Conservation (phyloP, 208 protist genomes). For the Acanthamoeba castellanii region DNA sequence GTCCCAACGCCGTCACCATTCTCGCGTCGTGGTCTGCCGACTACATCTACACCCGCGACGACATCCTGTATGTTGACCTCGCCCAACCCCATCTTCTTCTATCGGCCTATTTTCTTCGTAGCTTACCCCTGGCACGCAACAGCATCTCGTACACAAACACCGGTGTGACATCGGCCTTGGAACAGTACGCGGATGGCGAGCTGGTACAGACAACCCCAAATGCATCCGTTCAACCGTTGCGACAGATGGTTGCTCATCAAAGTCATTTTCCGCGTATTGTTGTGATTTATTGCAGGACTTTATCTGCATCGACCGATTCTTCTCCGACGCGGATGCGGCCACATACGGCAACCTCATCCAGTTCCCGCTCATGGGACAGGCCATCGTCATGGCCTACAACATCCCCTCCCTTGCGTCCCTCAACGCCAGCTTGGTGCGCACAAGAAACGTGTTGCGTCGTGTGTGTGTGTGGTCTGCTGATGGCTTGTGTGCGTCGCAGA, state of each 20-base stretch:
- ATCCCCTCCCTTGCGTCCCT: not conserved
- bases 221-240: not conserved
- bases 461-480: too few relatives aligned
- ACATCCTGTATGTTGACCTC: not conserved
- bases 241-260: not conserved
- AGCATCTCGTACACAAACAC: not conserved
- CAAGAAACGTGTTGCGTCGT: too few relatives aligned
- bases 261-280: not conserved
- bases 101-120: not conserved
- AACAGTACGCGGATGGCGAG: not conserved
- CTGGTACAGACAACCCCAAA: not conserved
- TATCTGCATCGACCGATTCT: constrained; percentile 10
- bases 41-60: constrained; percentile 52
- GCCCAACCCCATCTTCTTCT: not conserved
- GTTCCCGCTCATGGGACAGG: not conserved
- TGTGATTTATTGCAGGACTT: not conserved
- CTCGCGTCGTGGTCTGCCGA: not conserved
- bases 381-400: constrained; percentile 66
- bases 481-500: not conserved
- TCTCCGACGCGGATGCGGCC: not conserved
- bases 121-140: not conserved
- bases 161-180: not conserved
- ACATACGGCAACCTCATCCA: not conserved
- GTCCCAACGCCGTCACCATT: not conserved
- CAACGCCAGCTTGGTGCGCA: not conserved